Percentiles rank a stretch among this genome's conserved stretches.
These are phyloP conservation scores for Cordyceps tenuipes DNA, from an alignment of 2,329 filamentous ascomycete genomes.

Conservation along the genomic window DNA sequence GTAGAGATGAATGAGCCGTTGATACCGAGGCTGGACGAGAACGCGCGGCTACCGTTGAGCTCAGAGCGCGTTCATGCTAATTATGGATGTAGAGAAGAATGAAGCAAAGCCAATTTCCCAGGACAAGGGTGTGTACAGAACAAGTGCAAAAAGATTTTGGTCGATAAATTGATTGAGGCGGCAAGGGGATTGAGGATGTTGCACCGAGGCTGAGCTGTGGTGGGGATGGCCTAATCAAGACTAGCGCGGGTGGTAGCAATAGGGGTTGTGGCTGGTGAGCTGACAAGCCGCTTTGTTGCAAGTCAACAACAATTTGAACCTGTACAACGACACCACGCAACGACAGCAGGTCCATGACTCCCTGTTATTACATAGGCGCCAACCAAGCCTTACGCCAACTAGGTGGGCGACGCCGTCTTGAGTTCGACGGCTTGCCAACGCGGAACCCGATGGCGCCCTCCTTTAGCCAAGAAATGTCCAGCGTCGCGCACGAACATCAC, in stretches of 20 bases:
- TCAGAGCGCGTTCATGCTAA: background rate
- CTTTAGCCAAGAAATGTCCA: no score
- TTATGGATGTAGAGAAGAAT: background rate
- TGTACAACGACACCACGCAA: no score
- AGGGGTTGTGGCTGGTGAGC: background rate
- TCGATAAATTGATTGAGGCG: background rate
- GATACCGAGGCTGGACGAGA: background rate
- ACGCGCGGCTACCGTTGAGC: background rate
- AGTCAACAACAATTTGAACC: background rate
- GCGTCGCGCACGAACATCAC: no score
- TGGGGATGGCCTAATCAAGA: background rate
- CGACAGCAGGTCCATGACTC: no score
- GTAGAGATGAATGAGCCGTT: background rate
- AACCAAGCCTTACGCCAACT: no score
- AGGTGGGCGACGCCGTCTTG: no score
- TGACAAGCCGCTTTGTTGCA: background rate
- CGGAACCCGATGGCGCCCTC: no score
- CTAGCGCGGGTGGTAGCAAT: background rate
- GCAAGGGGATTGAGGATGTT: constrained; percentile 2
- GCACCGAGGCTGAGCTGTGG: constrained; percentile 5
- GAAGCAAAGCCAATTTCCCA: background rate
- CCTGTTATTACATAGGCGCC: no score
- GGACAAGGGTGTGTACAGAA: background rate
- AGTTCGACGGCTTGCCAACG: no score
- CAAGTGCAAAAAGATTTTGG: background rate